Percentiles rank a stretch among this genome's conserved stretches.
These are phyloP conservation scores for Galerina marginata DNA, from an alignment of 768 basidiomycete species.

Conservation along the genomic window DNA sequence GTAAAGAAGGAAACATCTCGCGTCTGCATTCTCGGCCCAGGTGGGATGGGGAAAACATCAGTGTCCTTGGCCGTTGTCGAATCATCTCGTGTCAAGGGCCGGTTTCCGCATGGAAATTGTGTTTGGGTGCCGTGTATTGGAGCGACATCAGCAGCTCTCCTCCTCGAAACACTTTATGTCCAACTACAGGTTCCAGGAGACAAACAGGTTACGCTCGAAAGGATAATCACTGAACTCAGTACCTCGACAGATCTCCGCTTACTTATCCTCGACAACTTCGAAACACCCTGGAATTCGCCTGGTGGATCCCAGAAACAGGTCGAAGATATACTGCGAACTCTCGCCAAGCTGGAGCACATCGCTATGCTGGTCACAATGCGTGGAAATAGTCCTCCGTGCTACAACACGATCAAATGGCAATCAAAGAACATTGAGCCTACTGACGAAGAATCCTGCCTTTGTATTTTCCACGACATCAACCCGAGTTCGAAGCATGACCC, in stretches of 20 bases:
- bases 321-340: slow-evolving; percentile 25
- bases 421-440: neutral
- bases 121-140: slow-evolving; percentile 41
- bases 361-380: slow-evolving; percentile 42
- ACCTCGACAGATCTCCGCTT: slow-evolving; percentile 27
- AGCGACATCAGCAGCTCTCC: slow-evolving; percentile 28
- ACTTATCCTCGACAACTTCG: slow-evolving; percentile 45
- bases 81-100: slow-evolving; percentile 20
- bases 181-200: slow-evolving; percentile 25
- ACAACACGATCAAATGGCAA: slow-evolving; percentile 29
- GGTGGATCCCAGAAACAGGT: slow-evolving; percentile 22
- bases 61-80: slow-evolving; percentile 38
- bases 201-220: slow-evolving; percentile 20
- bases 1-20: slow-evolving; percentile 5
- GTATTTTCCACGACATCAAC: slow-evolving; percentile 25
- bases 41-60: slow-evolving; percentile 48
- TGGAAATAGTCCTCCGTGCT: slow-evolving; percentile 28
- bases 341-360: slow-evolving; percentile 30
- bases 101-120: slow-evolving; percentile 14
- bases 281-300: slow-evolving; percentile 41
- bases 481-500: slow-evolving; percentile 21
- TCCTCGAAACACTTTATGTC: slow-evolving; percentile 30
- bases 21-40: slow-evolving; percentile 33
- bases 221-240: slow-evolving; percentile 27
- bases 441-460: slow-evolving; percentile 16